phyloP scores from a whole-genome alignment of 495 filamentous ascomycete genomes.

The Aspergillus ostianus region DNA sequence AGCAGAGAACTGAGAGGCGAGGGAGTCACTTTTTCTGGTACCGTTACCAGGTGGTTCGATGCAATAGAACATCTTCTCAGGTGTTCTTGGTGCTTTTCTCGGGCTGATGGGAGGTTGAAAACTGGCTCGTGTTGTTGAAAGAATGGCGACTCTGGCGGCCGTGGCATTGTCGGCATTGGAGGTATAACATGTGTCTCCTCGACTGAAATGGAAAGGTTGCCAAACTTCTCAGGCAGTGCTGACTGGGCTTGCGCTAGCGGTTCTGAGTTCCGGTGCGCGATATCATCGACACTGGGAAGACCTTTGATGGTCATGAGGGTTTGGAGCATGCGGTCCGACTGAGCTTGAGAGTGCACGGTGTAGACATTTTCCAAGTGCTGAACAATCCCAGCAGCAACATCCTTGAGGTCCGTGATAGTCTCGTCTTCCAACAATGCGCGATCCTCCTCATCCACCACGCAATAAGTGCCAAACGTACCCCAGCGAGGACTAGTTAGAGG shows the following conservation, averaged over 20 bases:
- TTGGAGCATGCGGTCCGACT: slow-evolving; percentile 18
- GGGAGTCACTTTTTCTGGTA: slow-evolving; percentile 4
- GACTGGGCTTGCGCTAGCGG: not conserved
- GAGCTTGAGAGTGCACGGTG: slow-evolving; percentile 14
- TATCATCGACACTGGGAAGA: not conserved
- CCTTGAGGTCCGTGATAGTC: slow-evolving; percentile 25
- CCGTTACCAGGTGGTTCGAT: slow-evolving; percentile 12
- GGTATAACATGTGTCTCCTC: not conserved
- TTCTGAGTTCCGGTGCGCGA: not conserved
- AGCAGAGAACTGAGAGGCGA: slow-evolving; percentile 13
- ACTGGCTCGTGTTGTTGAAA: not conserved
- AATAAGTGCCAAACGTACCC: slow-evolving; percentile 60
- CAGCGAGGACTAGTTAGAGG: slow-evolving; percentile 56
- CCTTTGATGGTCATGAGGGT: slow-evolving; percentile 25
- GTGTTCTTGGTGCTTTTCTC: slow-evolving; percentile 12
- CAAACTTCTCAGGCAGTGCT: not conserved
- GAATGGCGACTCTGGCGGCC: not conserved
- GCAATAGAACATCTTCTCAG: slow-evolving; percentile 15
- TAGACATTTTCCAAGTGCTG: slow-evolving; percentile 26
- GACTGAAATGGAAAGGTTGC: slow-evolving; percentile 4
- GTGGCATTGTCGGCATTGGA: too few relatives aligned
- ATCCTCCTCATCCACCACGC: slow-evolving; percentile 53
- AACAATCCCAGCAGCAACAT: slow-evolving; percentile 23
- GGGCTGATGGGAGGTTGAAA: not conserved
- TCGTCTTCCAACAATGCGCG: slow-evolving; percentile 25